phyloP scores from a whole-genome alignment of 2,329 filamentous ascomycete genomes.

The Venturiaceae sp. region DNA sequence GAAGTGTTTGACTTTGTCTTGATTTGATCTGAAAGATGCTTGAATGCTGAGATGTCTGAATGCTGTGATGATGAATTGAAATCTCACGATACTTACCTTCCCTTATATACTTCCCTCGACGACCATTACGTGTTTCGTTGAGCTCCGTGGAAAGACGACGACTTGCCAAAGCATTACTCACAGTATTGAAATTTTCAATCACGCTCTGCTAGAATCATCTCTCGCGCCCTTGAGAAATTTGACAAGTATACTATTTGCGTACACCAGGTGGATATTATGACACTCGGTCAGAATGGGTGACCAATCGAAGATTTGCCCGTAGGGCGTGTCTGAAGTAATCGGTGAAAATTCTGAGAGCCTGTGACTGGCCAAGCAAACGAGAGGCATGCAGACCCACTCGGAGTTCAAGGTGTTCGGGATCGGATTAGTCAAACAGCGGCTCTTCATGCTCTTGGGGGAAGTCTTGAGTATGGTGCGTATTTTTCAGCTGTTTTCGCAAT shows the following conservation, averaged over 20 bases:
- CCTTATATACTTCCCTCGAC: not conserved
- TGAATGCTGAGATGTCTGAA: not conserved
- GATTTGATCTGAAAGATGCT: not conserved
- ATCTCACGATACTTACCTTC: not conserved
- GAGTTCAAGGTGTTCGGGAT: not conserved
- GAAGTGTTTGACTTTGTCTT: not conserved
- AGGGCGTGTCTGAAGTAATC: not conserved
- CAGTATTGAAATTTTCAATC: not conserved
- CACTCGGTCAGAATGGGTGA: not conserved
- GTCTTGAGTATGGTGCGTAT: not conserved
- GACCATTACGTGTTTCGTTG: not conserved
- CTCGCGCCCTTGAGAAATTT: not conserved
- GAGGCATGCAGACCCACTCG: not conserved
- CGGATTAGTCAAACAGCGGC: not conserved
- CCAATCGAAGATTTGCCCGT: not conserved
- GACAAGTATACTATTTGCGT: not conserved
- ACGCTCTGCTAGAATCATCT: not conserved
- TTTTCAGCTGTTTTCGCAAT: not conserved
- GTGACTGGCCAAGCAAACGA: not conserved
- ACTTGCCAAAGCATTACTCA: not conserved
- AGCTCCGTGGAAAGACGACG: not conserved
- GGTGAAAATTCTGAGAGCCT: not conserved
- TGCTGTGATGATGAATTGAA: not conserved
- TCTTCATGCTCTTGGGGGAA: not conserved
- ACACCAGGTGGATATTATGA: not conserved